Evolutionary conservation across 768 basidiomycete genomes (phyloP), one percentile per base, ranked within the genome.

Genomic region (Boletus subparvulus): DNA sequence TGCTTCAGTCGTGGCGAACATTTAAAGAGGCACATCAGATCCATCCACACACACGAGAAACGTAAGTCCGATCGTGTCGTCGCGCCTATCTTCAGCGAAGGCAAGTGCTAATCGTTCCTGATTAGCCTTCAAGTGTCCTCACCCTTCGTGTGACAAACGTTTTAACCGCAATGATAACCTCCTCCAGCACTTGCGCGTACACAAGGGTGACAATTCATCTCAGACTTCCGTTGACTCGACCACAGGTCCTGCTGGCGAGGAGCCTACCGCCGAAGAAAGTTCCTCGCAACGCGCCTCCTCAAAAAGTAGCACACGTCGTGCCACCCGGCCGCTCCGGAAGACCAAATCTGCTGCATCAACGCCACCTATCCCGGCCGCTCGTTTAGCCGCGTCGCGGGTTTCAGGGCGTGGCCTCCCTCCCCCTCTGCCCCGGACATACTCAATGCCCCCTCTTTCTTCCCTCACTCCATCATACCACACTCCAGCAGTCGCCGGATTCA

Each of bases 91-190:
- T 56, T 57, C 61, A 52, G 48, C 51, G 21, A 56, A 24, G n/a
- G 26, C 58, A 55, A 60, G 56, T 51, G 41, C 58, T 69, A 47
- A 68, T 66, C 56, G 56, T 67, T 42, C 52, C 62, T 60, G 66
- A 70, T 69, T 57, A 92, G 90, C 90, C 10, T 88, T 86, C 75
- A 79, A 84, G 63, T 92, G 90, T 71, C 80, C 85, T 28, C 80
- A 81, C 65, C 78, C 83, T 4, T 68, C 75, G 32, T 92, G 90
- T 73, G 82, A 81, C 67, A 89, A 89, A 68, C 78, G 77, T 62
- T 92, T 92, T 69, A 89, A 88, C 56, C 79, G 90, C 58, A 86
- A 87, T 61, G 90, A 92, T 66, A 92, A 92, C 69, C 80, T 92
- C 35, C 78, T 87, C 46, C 90, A 92, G 70, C 90, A 92, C 64